phyloP scores from a whole-genome alignment of 805 yeast genomes.

The Blastobotrys chiropterorum region DNA sequence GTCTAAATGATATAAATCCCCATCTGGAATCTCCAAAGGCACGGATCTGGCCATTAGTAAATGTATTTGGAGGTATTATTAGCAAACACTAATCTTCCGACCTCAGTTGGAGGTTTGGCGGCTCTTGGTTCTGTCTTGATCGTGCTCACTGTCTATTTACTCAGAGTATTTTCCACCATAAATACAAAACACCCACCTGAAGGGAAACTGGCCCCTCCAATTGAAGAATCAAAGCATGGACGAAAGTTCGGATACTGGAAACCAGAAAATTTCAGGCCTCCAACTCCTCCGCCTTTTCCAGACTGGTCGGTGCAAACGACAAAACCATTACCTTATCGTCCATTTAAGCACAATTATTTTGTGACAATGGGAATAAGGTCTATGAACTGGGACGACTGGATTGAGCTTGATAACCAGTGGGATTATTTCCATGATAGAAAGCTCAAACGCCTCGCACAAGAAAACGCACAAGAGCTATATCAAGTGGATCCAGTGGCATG shows the following conservation, averaged over 20 bases:
- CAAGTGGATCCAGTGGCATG: neutral
- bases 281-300: conserved; percentile 42
- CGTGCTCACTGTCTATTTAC: neutral
- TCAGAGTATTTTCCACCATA: neutral
- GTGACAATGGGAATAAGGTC: conserved; percentile 65
- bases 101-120: neutral
- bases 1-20: too few relatives aligned
- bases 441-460: conserved; percentile 40
- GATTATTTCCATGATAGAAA: conserved; percentile 47
- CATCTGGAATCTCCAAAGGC: too few relatives aligned
- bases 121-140: neutral
- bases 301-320: conserved; percentile 47
- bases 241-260: conserved; percentile 7
- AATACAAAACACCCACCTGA: neutral
- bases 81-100: neutral
- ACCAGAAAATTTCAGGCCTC: conserved; percentile 34
- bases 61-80: neutral
- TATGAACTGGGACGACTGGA: conserved; percentile 59
- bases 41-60: too few relatives aligned
- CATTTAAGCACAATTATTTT: conserved; percentile 58
- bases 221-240: neutral
- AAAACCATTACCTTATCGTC: conserved; percentile 55
- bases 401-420: conserved; percentile 66
- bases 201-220: neutral
- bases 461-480: conserved; percentile 3